phyloP scores from a whole-genome alignment of 306 rosid species.

The Begonia loranthoides region DNA sequence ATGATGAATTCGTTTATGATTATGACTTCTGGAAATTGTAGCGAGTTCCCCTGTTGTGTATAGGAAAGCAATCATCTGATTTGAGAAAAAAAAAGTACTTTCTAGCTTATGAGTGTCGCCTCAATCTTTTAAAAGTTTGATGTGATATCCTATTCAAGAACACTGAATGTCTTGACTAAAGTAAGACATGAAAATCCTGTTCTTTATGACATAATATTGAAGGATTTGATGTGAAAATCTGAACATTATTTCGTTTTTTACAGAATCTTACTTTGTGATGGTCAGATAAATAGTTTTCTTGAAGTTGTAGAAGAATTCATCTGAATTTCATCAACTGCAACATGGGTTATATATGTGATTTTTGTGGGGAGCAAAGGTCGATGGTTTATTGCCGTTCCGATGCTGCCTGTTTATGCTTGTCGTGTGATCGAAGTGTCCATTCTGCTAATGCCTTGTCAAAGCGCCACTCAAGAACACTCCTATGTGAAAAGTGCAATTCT shows the following conservation, averaged over 20 bases:
- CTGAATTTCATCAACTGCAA: conserved; percentile 5
- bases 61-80: too few species aligned
- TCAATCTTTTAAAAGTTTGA: too few species aligned
- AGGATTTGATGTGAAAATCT: too few species aligned
- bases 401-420: conserved; percentile 80
- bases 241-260: too few species aligned
- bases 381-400: conserved; percentile 94
- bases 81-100: too few species aligned
- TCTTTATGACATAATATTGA: too few species aligned
- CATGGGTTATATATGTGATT: conserved; percentile 86
- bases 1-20: too few species aligned
- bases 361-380: conserved; percentile 79
- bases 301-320: conserved; percentile 5
- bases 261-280: too few species aligned
- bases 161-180: too few species aligned
- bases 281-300: not conserved
- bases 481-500: conserved; percentile 78
- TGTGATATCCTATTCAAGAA: too few species aligned
- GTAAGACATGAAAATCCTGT: too few species aligned
- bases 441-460: conserved; percentile 83
- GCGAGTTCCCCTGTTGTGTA: not conserved
- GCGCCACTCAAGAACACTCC: conserved; percentile 78
- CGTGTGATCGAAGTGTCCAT: conserved; percentile 89
- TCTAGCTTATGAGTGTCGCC: too few species aligned
- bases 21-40: not conserved